Evolutionary conservation across 345 rosid species (phyloP), one percentile per base, ranked within the genome.

Genomic region (Salix udensis): DNA sequence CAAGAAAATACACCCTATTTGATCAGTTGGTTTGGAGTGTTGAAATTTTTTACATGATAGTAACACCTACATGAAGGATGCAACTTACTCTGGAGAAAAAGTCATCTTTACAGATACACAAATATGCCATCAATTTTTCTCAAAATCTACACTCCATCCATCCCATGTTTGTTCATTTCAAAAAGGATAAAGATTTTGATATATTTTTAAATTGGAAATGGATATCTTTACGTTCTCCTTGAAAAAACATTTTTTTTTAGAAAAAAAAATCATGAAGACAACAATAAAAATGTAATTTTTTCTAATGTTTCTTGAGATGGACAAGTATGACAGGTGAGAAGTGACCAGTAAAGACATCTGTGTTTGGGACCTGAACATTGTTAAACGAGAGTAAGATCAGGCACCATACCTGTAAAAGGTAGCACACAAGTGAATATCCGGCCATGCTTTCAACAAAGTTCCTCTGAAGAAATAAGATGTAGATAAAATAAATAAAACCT

Each of bases 401-500:
- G 44, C 61, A 68, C 14, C 67, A 66, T 76, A 94, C 99, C 97
- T 94, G 98, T 66, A 96, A 91, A 73, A 96, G 94, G 86, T 96
- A 96, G 89, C 98, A 96, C 76, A 96, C 98, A 65, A 96, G 86
- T 62, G 98, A 96, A 88, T 94, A 96, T 80, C 99, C 99, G 65
- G 97, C 99, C 99, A 96, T 92, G 86, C 99, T 94, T 85, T 94
- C 99, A 48, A 96, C 98, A 84, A 94, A 96, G 85, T 92, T 96
- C 85, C 99, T 94, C 99, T 96, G 94, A 19, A 75, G 16, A 24
- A 48, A 69, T 48, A 75, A 46, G 85, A 76, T 67, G 76, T 66
- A 77, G 79, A 50, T 73, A 73, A 64, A 73, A 13, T 15, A 19
- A 42, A 16, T 74, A 39, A 68, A 26, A 44, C 2, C 34, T 58